Evolutionary conservation across 2,329 filamentous ascomycete species (phyloP).

Genomic region (Cercospora nicotianae): DNA sequence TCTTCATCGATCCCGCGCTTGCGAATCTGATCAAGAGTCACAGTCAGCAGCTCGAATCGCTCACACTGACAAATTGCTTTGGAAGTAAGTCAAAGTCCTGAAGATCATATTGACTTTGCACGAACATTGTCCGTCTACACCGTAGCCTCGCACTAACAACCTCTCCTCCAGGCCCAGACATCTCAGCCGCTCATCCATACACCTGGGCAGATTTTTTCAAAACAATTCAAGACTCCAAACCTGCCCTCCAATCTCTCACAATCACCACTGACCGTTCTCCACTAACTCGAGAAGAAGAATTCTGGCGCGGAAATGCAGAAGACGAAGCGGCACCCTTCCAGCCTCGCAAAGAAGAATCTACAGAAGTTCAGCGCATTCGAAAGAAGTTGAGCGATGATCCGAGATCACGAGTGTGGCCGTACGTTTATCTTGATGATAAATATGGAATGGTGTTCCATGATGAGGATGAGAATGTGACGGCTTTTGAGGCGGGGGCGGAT

Average conservation of each 20-base stretch:
- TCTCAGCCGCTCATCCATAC: background rate
- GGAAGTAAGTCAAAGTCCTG: background rate
- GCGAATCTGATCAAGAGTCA: background rate
- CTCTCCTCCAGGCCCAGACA: background rate
- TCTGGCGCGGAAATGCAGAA: background rate
- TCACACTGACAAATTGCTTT: slow-evolving; percentile 4
- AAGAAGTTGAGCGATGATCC: background rate
- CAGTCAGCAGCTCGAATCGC: background rate
- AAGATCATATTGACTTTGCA: too few species aligned
- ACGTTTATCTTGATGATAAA: slow-evolving; percentile 9
- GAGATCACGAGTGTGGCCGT: background rate
- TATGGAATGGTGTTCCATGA: background rate
- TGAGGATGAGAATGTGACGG: slow-evolving; percentile 1
- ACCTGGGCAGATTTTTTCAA: slow-evolving; percentile 5
- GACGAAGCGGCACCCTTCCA: background rate
- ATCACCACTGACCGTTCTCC: background rate
- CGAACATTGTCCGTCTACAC: too few species aligned
- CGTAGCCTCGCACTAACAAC: too few species aligned
- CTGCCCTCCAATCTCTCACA: background rate
- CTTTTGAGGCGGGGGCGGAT: slow-evolving; percentile 9
- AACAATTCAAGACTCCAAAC: background rate
- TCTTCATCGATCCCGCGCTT: slow-evolving; percentile 12
- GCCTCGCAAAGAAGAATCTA: background rate
- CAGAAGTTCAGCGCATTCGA: background rate
- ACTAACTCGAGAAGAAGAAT: background rate